Evolutionary conservation across 1,139 yeast species (phyloP), one percentile per base, ranked within the genome.

Genomic region (Scheffersomyces cryptocercus): DNA sequence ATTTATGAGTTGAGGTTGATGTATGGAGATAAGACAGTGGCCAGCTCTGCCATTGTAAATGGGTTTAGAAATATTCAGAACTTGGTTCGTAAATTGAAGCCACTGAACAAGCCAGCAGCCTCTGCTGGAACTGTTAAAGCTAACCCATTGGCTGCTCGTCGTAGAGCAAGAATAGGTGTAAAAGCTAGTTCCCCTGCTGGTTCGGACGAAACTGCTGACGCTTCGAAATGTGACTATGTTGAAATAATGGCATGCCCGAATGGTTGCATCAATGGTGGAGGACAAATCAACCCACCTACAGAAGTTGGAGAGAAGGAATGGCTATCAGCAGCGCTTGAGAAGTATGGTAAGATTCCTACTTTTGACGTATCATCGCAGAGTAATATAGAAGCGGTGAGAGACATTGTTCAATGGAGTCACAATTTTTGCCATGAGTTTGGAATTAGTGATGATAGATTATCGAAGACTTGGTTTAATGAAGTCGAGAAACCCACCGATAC

Each of bases 241-340:
- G 99, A 93, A 57, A 87, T 93, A 31, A 91, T 90, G 97, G 99
- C 99, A 1, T 93, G 99, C 62, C 99, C 99, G 3, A 89, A 88
- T 32, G 99, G 99, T 1, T 93, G 99, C 59, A 87, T 91, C 45
- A 93, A 93, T 58, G 99, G 99, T 7, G 98, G 99, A 13, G 99
- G 99, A 0, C 93, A 90, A 57, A 83, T 88, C 32, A 73, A 78
- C 15, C 70, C 78, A 29, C 82, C 87, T 0, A 56, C 54, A 5
- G 66, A 57, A 3, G 51, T 58, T 0, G 39, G 51, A 9, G 70
- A 68, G 34, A 76, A 74, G 49, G 71, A 67, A 12, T 79, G 83
- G 83, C 53, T 75, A 13, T 50, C 52, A 4, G 52, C 59, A 29
- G 70, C 70, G 2, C 53, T 63, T 12, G 50, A 46, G 5, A 64